phyloP scores from a whole-genome alignment of 805 yeast genomes.

The Diddensiella transvaalensis region DNA sequence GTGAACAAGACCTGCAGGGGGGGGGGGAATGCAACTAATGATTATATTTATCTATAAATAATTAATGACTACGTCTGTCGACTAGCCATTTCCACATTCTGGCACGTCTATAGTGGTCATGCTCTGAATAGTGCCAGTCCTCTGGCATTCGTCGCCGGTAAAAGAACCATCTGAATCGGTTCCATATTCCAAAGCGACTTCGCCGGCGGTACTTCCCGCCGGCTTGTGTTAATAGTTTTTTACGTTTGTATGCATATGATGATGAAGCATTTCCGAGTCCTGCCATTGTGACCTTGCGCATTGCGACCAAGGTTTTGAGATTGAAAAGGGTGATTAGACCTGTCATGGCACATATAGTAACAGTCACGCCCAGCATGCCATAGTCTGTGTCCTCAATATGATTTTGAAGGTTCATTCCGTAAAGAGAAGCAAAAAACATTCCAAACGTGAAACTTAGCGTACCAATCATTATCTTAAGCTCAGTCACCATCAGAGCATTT shows the following conservation, averaged over 20 bases:
- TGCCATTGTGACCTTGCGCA: constrained; percentile 64
- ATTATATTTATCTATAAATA: not conserved
- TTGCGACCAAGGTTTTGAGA: constrained; percentile 51
- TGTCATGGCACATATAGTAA: constrained; percentile 46
- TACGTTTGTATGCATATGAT: constrained; percentile 1
- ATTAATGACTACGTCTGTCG: constrained; percentile 7
- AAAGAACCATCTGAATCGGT: not conserved
- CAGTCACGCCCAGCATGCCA: constrained; percentile 63
- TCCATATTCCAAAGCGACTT: not conserved
- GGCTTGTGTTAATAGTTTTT: not conserved
- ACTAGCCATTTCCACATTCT: constrained; percentile 24
- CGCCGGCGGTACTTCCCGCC: not conserved
- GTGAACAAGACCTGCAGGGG: not conserved
- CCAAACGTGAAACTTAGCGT: constrained; percentile 85
- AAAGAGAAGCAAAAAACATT: constrained; percentile 79
- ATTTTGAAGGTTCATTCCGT: constrained; percentile 95
- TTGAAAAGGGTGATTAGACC: constrained; percentile 50
- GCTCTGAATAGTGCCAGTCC: not conserved
- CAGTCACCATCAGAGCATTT: constrained; percentile 83
- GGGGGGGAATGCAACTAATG: too few species aligned
- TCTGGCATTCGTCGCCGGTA: not conserved
- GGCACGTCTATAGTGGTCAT: constrained; percentile 7
- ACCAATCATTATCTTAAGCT: constrained; percentile 75
- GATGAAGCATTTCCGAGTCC: not conserved
- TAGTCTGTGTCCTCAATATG: constrained; percentile 76